Evolutionary conservation across 2,329 filamentous ascomycete species (phyloP), one percentile per base, ranked within the genome.

Genomic region (Knufia fluminis): DNA sequence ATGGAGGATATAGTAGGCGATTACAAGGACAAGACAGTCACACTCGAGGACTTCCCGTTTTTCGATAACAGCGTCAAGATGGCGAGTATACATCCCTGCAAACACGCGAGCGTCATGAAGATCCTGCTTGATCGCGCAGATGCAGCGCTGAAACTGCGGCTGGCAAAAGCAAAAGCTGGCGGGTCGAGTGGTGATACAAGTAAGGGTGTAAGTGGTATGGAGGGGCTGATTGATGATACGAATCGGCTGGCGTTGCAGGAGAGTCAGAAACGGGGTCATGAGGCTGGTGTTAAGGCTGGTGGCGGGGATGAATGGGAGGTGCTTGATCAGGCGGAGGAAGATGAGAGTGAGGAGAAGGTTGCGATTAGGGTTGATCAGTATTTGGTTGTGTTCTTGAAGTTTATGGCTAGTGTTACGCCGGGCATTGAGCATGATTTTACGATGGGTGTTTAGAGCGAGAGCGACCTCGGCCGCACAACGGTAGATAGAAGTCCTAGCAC

Each of bases 11-110:
- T 95, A 50, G 86, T 94, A 31, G 89, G 90, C 54, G 89, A 95
- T 72, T 95, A 95, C 74, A 94, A 94, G 65, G 89, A 95, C 72
- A 98, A 98, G 75, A 98, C 92, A 0, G 92, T 98, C 53, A 98
- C 92, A 1, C 81, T 97, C 52, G 92, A 98, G 66, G 89, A 96
- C 68, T 98, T 98, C 64, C 89, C 88, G 41, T 96, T 94, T 73
- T 92, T 94, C 65, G 85, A 87, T 57, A 84, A 86, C 62, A 83
- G 82, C 60, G 81, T 96, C 64, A 95, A 96, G 74, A 98, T 96
- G 79, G 92, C 91, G 28, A 92, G 85, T 26, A 86, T 98, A 12
- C 92, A 98, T 64, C 92, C 92, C 2, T 98, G 92, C 78, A 94
- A 92, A 66, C 92, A 98, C 65, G 92, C 92, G 8, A 85, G 85